These are phyloP conservation scores for Biscogniauxia marginata DNA, from an alignment of 2,329 filamentous ascomycete genomes.

Conservation along the genomic window DNA sequence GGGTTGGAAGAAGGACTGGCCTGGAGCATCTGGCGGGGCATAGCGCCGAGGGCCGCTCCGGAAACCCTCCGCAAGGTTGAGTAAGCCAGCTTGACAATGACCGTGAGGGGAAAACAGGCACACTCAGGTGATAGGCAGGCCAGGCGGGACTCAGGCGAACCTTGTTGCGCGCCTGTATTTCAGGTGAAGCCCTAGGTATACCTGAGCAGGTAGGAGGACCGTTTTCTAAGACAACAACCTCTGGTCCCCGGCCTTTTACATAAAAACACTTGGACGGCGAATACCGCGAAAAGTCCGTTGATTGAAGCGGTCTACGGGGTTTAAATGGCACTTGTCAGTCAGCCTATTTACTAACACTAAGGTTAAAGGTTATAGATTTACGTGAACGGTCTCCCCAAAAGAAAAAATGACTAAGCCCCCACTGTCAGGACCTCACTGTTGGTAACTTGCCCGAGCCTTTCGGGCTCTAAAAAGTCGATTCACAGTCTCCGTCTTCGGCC, in stretches of 20 bases:
- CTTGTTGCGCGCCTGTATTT: not conserved
- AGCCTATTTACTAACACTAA: not conserved
- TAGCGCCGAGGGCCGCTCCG: slow-evolving; percentile 27
- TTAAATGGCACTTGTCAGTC: not conserved
- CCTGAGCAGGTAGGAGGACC: no score
- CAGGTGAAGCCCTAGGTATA: not conserved
- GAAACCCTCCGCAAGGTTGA: slow-evolving; percentile 23
- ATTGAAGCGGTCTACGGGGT: not conserved
- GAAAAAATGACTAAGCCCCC: slow-evolving; percentile 1
- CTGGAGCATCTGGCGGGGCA: slow-evolving; percentile 28
- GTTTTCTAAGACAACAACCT: no score
- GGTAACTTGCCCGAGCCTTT: not conserved
- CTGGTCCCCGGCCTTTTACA: no score
- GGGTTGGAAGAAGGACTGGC: slow-evolving; percentile 21
- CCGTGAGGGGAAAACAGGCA: slow-evolving; percentile 5
- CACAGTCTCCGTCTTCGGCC: slow-evolving; percentile 15
- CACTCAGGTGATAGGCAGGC: slow-evolving; percentile 12
- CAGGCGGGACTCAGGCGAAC: slow-evolving; percentile 5
- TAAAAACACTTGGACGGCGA: no score
- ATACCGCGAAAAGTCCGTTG: slow-evolving; percentile 9
- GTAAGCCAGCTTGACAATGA: slow-evolving; percentile 23
- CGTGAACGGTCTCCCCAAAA: not conserved
- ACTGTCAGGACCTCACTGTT: not conserved
- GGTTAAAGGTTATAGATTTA: no score
- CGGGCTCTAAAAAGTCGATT: not conserved